Evolutionary conservation across 1,284 basidiomycete species (phyloP).

Genomic region (Tilletia setariae): DNA sequence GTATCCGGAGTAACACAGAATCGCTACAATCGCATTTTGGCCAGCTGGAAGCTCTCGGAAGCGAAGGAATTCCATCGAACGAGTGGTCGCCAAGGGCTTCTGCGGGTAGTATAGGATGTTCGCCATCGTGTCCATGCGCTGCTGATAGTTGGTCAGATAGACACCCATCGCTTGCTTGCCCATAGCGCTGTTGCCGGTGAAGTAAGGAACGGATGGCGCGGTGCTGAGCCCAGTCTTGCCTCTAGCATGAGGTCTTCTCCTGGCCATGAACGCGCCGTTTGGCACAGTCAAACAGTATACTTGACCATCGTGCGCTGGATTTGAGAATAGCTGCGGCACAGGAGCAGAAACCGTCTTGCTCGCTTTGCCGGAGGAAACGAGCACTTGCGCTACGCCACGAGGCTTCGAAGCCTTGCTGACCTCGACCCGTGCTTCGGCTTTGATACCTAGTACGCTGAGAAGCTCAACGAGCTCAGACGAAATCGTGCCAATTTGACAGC

Average conservation of each 20-base stretch:
- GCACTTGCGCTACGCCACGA: background rate
- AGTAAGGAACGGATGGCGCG: slow-evolving; percentile 62
- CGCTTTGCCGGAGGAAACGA: background rate
- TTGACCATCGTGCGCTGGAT: slow-evolving; percentile 22
- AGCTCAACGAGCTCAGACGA: too few species aligned
- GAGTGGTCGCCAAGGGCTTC: slow-evolving; percentile 94
- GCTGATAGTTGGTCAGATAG: slow-evolving; percentile 92
- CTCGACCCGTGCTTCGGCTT: slow-evolving; percentile 15
- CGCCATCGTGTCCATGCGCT: slow-evolving; percentile 64
- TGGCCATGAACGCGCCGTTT: slow-evolving; percentile 20
- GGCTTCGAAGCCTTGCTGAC: background rate
- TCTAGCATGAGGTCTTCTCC: slow-evolving; percentile 4
- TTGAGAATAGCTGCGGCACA: background rate
- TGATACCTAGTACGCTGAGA: slow-evolving; percentile 10
- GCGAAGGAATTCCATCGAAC: slow-evolving; percentile 96
- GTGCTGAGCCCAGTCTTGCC: too few species aligned
- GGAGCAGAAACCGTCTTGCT: background rate
- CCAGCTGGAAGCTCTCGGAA: slow-evolving; percentile 97
- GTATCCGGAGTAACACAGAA: slow-evolving; percentile 97
- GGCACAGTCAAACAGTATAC: slow-evolving; percentile 23
- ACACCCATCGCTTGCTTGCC: slow-evolving; percentile 99
- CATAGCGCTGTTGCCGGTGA: slow-evolving; percentile 66
- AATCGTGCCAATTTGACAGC: too few species aligned
- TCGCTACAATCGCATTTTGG: slow-evolving; percentile 96
- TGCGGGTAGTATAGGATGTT: slow-evolving; percentile 98